Evolutionary conservation across 345 rosid species (phyloP), one percentile per base, ranked within the genome.

Genomic region (Sisymbrium altissimum): DNA sequence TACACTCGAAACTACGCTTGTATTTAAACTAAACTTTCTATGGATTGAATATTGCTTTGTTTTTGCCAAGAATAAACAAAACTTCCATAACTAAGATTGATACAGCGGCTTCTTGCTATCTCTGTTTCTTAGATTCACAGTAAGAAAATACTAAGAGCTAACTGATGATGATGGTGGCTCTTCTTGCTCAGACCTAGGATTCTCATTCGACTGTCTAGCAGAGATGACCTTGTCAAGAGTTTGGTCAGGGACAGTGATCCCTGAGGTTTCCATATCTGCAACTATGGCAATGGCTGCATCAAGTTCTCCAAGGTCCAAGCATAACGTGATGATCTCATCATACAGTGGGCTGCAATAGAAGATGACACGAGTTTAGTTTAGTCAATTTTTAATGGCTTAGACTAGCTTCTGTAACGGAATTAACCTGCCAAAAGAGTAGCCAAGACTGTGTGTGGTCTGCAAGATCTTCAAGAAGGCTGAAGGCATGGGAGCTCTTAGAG

Each of bases 281-380:
- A 91, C 96, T 63, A 94, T 89, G 6, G 95, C 97, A 54, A 94
- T 68, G 33, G 96, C 96, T 5, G 97, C 97, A 50, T 94, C 97
- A 66, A 89, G 84, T 68, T 94, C 98, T 68, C 93, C 95, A 6
- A 91, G 86, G 67, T 88, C 97, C 27, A 94, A 79, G 73, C 98
- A 91, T 63, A 89, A 25, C 14, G 87, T 76, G 74, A 94, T 84
- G 76, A 89, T 83, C 82, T 94, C 98, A 10, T 89, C 88, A 7
- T 94, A 94, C n/a, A 89, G 81, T 48, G 97, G 89, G 70, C 98
- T 94, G 85, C 78, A 79, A 61, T 6, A 39, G n/a, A 68, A 46
- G 13, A 74, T 25, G 15, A 76, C 55, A 9, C 46, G 41, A 40
- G 17, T 32, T 64, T 65, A 33, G 65, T 54, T 46, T 46, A 66